Base-by-base conservation (phyloP, 306 rosid species). In the Acacia acuminata region DNA sequence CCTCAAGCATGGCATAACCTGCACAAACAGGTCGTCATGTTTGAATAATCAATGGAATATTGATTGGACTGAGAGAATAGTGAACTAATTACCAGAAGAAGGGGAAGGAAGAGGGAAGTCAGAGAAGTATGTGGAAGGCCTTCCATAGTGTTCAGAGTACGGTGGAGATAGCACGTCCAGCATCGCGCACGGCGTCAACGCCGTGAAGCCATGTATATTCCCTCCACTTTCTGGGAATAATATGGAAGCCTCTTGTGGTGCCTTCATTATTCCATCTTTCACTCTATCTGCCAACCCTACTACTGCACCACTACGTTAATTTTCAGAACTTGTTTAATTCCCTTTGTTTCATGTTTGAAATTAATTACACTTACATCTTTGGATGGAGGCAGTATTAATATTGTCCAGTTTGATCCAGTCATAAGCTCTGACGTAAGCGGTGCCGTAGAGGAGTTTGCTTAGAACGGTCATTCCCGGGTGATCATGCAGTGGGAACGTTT, bases 111-210 rank as follows among this genome's bases (percentile, higher is more conserved):
- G 51, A 27, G 91, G 89, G 45, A 77, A n/a, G n/a, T 87, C 88
- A 15, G 81, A 86, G 84, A 74, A 92, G 77, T 92, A 92, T 77
- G 94, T 86, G 69, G 88, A 92, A 27, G 85, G 90, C 81, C 97
- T 88, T 77, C 86, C 91, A 55, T 61, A 82, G 3, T 88, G 81
- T 30, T 88, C 72, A 44, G 92, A 87, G 85, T 92, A 92, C 0
- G 94, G 94, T 9, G 96, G 94, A 32, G 92, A 53, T 25, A 90
- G 79, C 76, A 92, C 91, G 71, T 92, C 96, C n/a, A 92, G 79
- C 4, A 90, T 84, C 5, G 94, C 91, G 76, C 92, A 88, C 3
- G 90, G 79, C 22, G 91, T 87, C 75, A 90, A 64, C 8, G 94
- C 91, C 1, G 78, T 88, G 73, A 90, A 90, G 19, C 89, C 80